Evolutionary conservation across 2,329 filamentous ascomycete species (phyloP).

Genomic region (Colletotrichum eleusines): DNA sequence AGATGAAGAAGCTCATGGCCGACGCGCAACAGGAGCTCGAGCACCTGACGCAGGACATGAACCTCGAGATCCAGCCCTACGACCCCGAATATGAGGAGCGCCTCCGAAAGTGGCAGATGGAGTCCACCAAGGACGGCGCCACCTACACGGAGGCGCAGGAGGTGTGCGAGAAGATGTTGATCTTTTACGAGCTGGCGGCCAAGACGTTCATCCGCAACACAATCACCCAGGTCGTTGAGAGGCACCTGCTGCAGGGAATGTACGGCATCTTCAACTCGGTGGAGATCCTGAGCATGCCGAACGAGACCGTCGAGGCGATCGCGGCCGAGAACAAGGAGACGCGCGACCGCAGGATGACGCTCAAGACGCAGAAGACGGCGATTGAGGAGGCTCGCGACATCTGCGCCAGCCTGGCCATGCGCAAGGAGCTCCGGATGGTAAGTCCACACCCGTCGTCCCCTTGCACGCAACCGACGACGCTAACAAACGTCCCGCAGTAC

Average conservation of each 20-base stretch:
- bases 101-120: conserved; percentile 60
- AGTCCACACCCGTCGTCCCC: conserved; percentile 2
- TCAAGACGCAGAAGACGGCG: conserved; percentile 62
- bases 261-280: conserved; percentile 65
- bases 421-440: conserved; percentile 59
- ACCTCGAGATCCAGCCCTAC: conserved; percentile 65
- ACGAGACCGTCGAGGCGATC: conserved; percentile 61
- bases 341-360: conserved; percentile 59
- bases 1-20: conserved; percentile 61
- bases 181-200: conserved; percentile 66
- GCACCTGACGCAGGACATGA: conserved; percentile 62
- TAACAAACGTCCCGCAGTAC: conserved; percentile 40
- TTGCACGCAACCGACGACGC: background rate
- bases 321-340: conserved; percentile 67
- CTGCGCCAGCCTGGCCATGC: conserved; percentile 64
- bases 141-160: conserved; percentile 64
- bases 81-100: conserved; percentile 67
- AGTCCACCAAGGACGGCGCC: conserved; percentile 57
- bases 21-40: conserved; percentile 61
- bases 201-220: conserved; percentile 66
- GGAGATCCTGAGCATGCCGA: conserved; percentile 62
- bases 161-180: conserved; percentile 67
- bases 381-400: conserved; percentile 64
- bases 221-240: conserved; percentile 65
- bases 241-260: conserved; percentile 64